A percentile compares a stretch with the other conserved stretches of the same genome.
Conservation (phyloP, 257 asterid genomes). For the Solanum virginianum region DNA sequence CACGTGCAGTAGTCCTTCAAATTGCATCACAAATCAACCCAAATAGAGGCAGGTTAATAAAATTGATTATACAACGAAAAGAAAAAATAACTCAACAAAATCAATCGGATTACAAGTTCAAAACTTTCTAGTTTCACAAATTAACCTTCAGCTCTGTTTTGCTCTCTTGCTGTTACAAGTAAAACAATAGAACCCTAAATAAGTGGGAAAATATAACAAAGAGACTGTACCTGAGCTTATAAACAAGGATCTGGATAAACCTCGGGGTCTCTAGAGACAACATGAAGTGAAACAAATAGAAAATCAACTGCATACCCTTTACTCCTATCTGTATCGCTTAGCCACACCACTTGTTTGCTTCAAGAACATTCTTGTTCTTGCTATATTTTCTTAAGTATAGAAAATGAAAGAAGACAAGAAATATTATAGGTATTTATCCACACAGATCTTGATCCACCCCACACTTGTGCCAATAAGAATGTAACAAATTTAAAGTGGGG, state of each 20-base stretch:
- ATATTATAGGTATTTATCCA: too few species aligned
- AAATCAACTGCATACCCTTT: conserved; percentile 84
- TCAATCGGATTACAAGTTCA: neutral
- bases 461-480: too few species aligned
- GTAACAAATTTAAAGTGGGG: too few species aligned
- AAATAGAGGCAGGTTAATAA: neutral
- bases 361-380: too few species aligned
- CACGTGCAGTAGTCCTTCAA: neutral
- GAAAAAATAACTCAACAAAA: neutral
- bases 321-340: conserved; percentile 61
- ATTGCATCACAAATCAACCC: neutral
- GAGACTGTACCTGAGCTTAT: conserved; percentile 60
- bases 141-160: neutral
- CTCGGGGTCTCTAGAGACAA: conserved; percentile 87
- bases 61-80: neutral
- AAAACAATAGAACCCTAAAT: neutral
- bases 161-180: neutral
- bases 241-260: conserved; percentile 76
- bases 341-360: conserved; percentile 92
- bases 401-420: too few species aligned
- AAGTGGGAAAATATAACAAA: neutral
- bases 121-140: neutral
- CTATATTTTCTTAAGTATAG: too few species aligned
- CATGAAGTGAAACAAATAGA: conserved; percentile 67
- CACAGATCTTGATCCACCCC: too few species aligned